Evolutionary conservation across 1,139 yeast genomes (phyloP).

Genomic region (Magnusiomyces magnusii): DNA sequence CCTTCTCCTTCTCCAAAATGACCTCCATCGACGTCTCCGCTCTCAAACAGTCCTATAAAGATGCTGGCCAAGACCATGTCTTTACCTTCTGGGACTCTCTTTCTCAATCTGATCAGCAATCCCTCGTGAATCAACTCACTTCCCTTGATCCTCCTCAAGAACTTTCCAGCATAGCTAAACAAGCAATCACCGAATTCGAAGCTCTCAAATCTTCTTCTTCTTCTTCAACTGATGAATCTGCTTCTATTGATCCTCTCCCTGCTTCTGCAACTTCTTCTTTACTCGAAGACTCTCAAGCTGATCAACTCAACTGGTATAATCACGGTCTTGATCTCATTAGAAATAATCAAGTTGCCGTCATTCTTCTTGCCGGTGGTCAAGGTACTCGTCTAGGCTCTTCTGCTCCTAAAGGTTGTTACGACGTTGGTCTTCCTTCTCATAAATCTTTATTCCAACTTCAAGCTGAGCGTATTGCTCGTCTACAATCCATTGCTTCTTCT

Average conservation of each 20-base stretch:
- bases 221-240: background rate
- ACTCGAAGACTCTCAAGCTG: constrained; percentile 22
- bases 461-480: constrained; percentile 68
- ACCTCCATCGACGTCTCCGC: constrained; percentile 3
- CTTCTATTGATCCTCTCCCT: constrained; percentile 33
- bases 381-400: constrained; percentile 90
- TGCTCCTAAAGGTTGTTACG: constrained; percentile 89
- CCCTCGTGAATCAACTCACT: constrained; percentile 31
- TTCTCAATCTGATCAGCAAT: constrained; percentile 23
- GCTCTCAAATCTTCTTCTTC: constrained; percentile 8
- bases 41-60: constrained; percentile 26
- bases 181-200: constrained; percentile 19
- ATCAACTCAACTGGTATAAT: constrained; percentile 40
- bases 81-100: constrained; percentile 35
- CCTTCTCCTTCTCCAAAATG: background rate
- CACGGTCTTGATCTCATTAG: constrained; percentile 65
- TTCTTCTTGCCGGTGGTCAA: constrained; percentile 97
- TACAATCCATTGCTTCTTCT: constrained; percentile 50
- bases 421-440: constrained; percentile 75
- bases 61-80: constrained; percentile 39
- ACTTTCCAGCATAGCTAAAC: constrained; percentile 28
- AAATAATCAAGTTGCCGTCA: constrained; percentile 71
- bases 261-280: constrained; percentile 32
- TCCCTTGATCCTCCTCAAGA: constrained; percentile 32
- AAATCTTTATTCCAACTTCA: constrained; percentile 88